Conservation (phyloP, 2,329 filamentous ascomycete species). For the Elsinoe ampelina region DNA sequence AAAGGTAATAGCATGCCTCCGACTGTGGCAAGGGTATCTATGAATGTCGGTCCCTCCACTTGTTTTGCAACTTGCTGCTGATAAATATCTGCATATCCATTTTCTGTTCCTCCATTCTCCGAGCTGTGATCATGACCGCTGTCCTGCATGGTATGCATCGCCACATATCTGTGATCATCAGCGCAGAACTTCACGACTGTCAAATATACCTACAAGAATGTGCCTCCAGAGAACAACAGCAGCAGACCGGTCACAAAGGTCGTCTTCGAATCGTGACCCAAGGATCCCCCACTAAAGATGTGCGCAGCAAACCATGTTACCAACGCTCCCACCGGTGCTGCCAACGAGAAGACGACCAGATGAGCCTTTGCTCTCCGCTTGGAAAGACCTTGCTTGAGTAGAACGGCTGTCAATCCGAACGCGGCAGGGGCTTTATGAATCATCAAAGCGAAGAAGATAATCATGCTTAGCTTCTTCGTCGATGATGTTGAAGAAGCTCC, state of each 20-base stretch:
- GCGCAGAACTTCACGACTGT: neutral
- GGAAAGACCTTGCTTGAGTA: slow-evolving; percentile 82
- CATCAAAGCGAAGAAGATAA: slow-evolving; percentile 95
- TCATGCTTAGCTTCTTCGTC: slow-evolving; percentile 68
- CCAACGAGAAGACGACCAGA: slow-evolving; percentile 81
- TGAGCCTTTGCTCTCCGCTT: slow-evolving; percentile 79
- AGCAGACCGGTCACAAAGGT: slow-evolving; percentile 89
- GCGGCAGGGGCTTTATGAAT: slow-evolving; percentile 94
- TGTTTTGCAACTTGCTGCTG: slow-evolving; percentile 14
- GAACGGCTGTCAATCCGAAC: slow-evolving; percentile 82
- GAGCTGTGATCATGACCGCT: slow-evolving; percentile 33
- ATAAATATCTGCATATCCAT: slow-evolving; percentile 30
- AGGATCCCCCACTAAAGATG: slow-evolving; percentile 56
- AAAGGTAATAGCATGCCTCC: slow-evolving; percentile 70
- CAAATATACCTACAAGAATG: slow-evolving; percentile 65
- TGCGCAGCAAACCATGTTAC: slow-evolving; percentile 73
- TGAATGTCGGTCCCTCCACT: slow-evolving; percentile 16
- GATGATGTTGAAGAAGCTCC: slow-evolving; percentile 65
- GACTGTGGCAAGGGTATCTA: slow-evolving; percentile 58
- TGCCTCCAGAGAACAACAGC: slow-evolving; percentile 88
- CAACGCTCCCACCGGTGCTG: slow-evolving; percentile 78
- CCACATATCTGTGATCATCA: slow-evolving; percentile 62
- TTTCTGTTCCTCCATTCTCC: slow-evolving; percentile 39
- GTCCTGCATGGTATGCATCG: slow-evolving; percentile 97
- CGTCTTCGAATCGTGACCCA: slow-evolving; percentile 46